Conservation (phyloP, 1,284 basidiomycete genomes). For the Calocybe gambosa region DNA sequence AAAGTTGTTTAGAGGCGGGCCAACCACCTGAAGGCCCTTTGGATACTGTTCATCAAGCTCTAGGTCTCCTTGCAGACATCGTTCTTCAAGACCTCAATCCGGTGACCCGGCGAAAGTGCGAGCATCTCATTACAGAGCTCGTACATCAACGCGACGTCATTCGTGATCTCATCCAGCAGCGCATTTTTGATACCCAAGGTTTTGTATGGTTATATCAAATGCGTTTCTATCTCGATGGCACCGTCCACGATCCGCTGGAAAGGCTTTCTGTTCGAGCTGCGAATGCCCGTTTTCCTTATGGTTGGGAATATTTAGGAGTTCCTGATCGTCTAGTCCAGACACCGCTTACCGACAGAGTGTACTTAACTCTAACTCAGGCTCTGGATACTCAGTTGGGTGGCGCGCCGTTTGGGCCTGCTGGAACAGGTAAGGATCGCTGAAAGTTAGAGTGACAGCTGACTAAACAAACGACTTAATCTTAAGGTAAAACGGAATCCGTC, state of each 20-base stretch:
- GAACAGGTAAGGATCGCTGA: conserved; percentile 64
- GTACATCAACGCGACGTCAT: conserved; percentile 97
- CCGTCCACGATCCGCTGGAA: conserved; percentile 70
- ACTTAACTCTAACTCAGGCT: conserved; percentile 95
- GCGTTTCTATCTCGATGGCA: conserved; percentile 90
- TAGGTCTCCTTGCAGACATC: conserved; percentile 93
- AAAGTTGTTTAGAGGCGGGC: conserved; percentile 58
- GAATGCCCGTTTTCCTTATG: conserved; percentile 92
- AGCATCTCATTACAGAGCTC: conserved; percentile 97
- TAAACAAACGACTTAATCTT: conserved; percentile 1
- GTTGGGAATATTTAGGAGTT: conserved; percentile 98
- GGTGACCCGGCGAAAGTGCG: conserved; percentile 93
- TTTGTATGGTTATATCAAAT: conserved; percentile 98
- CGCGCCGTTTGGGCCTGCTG: conserved; percentile 96
- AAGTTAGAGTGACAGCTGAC: conserved; percentile 4
- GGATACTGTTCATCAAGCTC: conserved; percentile 72
- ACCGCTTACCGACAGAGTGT: conserved; percentile 96
- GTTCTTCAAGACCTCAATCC: conserved; percentile 86
- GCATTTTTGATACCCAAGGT: conserved; percentile 58
- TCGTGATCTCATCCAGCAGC: conserved; percentile 69
- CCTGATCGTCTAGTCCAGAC: conserved; percentile 97
- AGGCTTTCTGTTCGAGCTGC: conserved; percentile 82
- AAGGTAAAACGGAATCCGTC: conserved; percentile 98
- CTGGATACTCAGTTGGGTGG: conserved; percentile 93
- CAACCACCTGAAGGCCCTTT: conserved; percentile 62